Evolutionary conservation across 78 protist species (phyloP), one percentile per base, ranked within the genome.

Genomic region (Tieghemostelium lacteum): DNA sequence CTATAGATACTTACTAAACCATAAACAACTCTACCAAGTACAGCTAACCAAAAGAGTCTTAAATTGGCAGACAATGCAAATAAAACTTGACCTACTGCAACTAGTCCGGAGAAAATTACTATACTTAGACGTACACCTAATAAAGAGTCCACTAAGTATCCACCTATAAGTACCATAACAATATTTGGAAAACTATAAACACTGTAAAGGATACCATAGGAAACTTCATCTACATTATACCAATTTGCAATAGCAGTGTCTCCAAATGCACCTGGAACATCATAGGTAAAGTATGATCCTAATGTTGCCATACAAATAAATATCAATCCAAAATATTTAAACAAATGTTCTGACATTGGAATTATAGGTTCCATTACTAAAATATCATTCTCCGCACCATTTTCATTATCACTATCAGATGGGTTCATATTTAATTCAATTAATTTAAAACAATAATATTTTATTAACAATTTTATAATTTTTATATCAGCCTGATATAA

Each of bases 261-360:
- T n/a, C n/a, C n/a, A 33, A 78, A 36, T 28, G 88, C 88, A 66
- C 52, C 71, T 78, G 88, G 88, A 55, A 78, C 66, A 78, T 78
- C 88, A 54, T 78, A 78, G 39, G 66, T 67, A 66, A 66, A 78
- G 45, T 78, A 78, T 39, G 76, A 66, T 39, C 88, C 88, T 5
- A 67, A 66, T 33, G 88, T 78, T n/a, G 66, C 66, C 52, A 78
- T 28, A 78, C 88, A 78, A 36, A 78, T 78, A 40, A 78, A 67
- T 10, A 78, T 33, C 19, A 78, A 62, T 66, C 88, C 88, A 2
- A 78, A 67, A 67, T 66, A 78, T 24, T 69, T 63, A 40, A 78
- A 78, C 28, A 50, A 24, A 66, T 78, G 69, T 36, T 28, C 61
- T 14, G 20, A 6, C 8, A 31, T 49, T 49, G 24, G 66, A n/a